Conservation (phyloP, 2,329 filamentous ascomycete genomes). For the Claviceps maximensis region DNA sequence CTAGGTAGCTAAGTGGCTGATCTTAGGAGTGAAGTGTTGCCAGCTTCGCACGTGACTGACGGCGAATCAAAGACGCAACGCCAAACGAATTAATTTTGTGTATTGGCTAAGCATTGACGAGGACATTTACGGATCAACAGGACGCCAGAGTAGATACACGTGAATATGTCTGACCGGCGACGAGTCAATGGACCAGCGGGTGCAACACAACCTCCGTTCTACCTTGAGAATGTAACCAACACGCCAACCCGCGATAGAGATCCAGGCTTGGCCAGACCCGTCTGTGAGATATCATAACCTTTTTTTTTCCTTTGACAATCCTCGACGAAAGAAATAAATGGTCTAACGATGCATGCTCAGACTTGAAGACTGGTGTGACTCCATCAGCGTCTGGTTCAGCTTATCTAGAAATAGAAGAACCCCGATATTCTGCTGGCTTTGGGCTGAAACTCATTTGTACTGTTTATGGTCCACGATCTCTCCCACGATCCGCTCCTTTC, state of each 20-base stretch:
- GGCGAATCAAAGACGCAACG: neutral
- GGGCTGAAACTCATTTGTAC: constrained; percentile 87
- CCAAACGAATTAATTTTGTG: neutral
- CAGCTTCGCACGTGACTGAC: neutral
- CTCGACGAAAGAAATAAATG: neutral
- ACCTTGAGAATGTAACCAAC: constrained; percentile 34
- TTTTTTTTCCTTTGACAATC: neutral
- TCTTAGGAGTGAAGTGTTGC: neutral
- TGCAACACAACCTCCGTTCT: constrained; percentile 62
- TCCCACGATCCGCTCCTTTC: constrained; percentile 82
- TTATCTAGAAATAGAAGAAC: constrained; percentile 57
- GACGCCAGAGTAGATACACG: neutral
- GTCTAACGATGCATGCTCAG: constrained; percentile 28
- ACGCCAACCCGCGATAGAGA: constrained; percentile 40
- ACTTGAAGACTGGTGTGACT: constrained; percentile 81
- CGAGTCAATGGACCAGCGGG: constrained; percentile 80
- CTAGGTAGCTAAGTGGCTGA: neutral
- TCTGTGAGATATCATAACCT: constrained; percentile 11
- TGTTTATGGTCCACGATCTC: constrained; percentile 81
- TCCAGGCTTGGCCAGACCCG: constrained; percentile 57
- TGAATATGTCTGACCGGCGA: constrained; percentile 65
- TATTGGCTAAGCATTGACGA: neutral
- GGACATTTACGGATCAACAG: neutral
- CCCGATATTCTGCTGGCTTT: constrained; percentile 34
- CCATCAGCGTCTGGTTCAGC: constrained; percentile 90